These are phyloP conservation scores for Kwoniella sp. DNA, from an alignment of 768 basidiomycete genomes.

Conservation along the genomic window DNA sequence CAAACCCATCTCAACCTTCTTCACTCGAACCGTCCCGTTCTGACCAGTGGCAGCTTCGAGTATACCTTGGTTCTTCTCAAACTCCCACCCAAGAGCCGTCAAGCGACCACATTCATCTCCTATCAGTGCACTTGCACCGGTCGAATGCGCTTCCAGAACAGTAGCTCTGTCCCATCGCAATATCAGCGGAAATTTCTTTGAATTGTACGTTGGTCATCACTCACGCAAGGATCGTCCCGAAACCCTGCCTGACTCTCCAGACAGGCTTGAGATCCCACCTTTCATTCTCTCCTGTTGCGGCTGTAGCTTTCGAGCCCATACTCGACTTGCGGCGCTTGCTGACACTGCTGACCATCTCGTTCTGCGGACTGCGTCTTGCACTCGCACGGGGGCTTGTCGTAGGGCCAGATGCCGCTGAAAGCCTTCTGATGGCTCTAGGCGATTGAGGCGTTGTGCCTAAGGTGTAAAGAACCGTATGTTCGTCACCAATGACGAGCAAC, in stretches of 20 bases:
- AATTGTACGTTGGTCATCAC: slow-evolving; percentile 8
- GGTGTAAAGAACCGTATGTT: slow-evolving; percentile 44
- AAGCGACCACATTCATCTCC: slow-evolving; percentile 52
- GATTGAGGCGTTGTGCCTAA: slow-evolving; percentile 21
- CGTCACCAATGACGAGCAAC: slow-evolving; percentile 52
- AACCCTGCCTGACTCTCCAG: slow-evolving; percentile 53
- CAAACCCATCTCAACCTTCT: slow-evolving; percentile 40
- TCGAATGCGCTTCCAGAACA: slow-evolving; percentile 25
- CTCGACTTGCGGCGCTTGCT: slow-evolving; percentile 48
- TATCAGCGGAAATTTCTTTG: neutral
- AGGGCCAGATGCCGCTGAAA: slow-evolving; percentile 21
- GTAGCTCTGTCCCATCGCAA: slow-evolving; percentile 27
- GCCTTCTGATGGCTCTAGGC: slow-evolving; percentile 24
- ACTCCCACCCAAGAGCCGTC: slow-evolving; percentile 36
- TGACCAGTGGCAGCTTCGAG: slow-evolving; percentile 18
- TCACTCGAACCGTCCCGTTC: slow-evolving; percentile 20
- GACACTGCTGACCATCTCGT: slow-evolving; percentile 39
- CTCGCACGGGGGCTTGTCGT: slow-evolving; percentile 35
- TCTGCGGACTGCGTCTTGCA: slow-evolving; percentile 41
- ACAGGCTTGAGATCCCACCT: slow-evolving; percentile 39
- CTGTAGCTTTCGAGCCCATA: slow-evolving; percentile 18
- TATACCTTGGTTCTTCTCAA: slow-evolving; percentile 23
- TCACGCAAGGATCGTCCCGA: slow-evolving; percentile 51
- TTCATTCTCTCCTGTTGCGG: slow-evolving; percentile 8
- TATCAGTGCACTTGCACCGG: slow-evolving; percentile 39